Base-by-base conservation (phyloP, 768 basidiomycete species). In the Suillus subluteus region DNA sequence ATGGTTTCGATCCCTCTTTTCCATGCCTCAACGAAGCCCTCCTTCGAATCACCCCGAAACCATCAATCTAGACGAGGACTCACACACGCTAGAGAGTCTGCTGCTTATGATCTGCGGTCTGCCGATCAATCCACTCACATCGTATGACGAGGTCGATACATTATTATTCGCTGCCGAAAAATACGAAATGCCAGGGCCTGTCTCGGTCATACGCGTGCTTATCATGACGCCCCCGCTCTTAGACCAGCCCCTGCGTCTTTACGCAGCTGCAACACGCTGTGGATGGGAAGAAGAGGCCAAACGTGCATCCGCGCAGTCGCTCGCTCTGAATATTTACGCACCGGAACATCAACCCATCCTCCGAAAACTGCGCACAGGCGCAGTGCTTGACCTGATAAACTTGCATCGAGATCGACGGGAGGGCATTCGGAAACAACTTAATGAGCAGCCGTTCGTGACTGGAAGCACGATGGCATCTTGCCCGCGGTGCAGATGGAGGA, bases 181-280 rank as follows among this genome's bases (percentile, higher is more conserved):
- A 71, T 91, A 90, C 73, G 89, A 90, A 43, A 90, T 89, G 86
- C 83, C 85, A 0, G 89, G 89, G 0, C 87, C 88, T 2, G 78
- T 81, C 66, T 88, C 87, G 7, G 83, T 89, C 68, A 75, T 89
- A 61, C 87, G 87, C 46, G 83, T 87, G 41, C 81, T 86, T n/a
- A 78, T 86, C 63, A 81, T 84, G 73, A 85, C 85, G 0, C 85
- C 83, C 1, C 76, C 82, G 0, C 79, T 90, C 50, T 76, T 84
- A 30, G 78, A 80, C 44, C 77, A 85, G 54, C 84, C 87, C 0
- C 76, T 89, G 21, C 82, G 84, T 15, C 74, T 89, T 18, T 89
- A 88, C 68, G 79, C 83, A 6, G 75, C 84, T 3, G 84, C 87
- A 23, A 84, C 84, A 63, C 83, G 88, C 6, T 87, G 84, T 70